Evolutionary conservation across 2,329 filamentous ascomycete species (phyloP), one percentile per base, ranked within the genome.

Genomic region (Sporothrix brunneoviolacea): DNA sequence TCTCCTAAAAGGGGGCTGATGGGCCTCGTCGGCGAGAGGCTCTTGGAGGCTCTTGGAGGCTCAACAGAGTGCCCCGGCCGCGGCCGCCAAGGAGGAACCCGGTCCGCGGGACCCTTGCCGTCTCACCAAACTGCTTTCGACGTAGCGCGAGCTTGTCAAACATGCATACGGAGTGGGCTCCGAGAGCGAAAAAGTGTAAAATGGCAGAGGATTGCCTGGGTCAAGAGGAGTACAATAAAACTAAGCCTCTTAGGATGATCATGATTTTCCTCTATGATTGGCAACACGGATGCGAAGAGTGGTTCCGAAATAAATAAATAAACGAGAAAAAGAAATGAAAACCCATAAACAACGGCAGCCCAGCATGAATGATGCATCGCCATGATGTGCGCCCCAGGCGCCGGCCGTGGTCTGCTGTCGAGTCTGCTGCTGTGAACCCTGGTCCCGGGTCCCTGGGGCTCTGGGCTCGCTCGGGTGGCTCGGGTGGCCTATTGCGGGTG

Each of bases 201-300:
- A 32, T 21, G 22, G 35, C 21, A 24, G 33, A 47, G 45, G 28
- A 28, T 39, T 22, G 36, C 32, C 45, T 39, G 45, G 21, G 10
- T 37, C 12, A 36, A 28, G 47, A 22, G 32, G 19, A 12, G 30
- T 27, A 9, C n/a, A n/a, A n/a, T n/a, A n/a, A 5, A 43, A 16
- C 33, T 6, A 50, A 44, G 48, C 48, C 40, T 50, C 48, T 44
- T 38, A n/a, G 16, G 47, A 43, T 50, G 38, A 43, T 18, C 24
- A 5, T 24, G 48, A 37, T 50, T 24, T 24, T 22, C 28, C 7
- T 30, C 18, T 35, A 48, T 48, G 37, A 41, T 41, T 48, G 39
- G 24, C 19, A 41, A n/a, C 24, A 33, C n/a, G n/a, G n/a, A n/a
- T n/a, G 24, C 12, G 33, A 35, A 19, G 44, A 38, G 21, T 9